Base-by-base conservation (phyloP, 352 stramenopile species). In the Pythium insidiosum region DNA sequence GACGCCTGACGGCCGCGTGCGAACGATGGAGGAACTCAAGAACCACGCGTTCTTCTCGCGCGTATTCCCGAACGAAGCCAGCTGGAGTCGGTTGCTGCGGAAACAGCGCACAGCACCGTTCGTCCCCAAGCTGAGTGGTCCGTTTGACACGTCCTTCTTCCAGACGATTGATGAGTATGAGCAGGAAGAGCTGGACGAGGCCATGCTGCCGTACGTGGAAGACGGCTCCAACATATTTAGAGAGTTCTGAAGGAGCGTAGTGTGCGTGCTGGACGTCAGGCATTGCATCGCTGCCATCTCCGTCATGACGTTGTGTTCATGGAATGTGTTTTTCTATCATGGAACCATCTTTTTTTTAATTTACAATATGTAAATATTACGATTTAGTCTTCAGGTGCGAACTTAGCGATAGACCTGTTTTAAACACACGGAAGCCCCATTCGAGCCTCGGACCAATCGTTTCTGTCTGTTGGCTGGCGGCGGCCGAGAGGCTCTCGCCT, bases 61-160 rank as follows among this genome's bases (percentile, higher is more conserved):
- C 15, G 28, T 47, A 1, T 84, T 83, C 19, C 53, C 63, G 4
- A 41, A 50, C 36, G 40, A 50, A 11, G 39, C 58, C 0, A 41
- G 58, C 30, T 89, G 77, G 77, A 35, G 75, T 16, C 25, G 30
- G 7, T 47, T 89, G 28, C 34, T 73, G 18, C 42, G 44, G 18
- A 70, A 68, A 38, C 51, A 84, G 47, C 58, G 37, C 4, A 22
- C 50, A 5, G 61, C 68, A n/a, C 77, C 77, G 15, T 89, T 89
- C 47, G 56, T 70, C 6, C 77, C 77, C 5, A 71, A 83, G 43
- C 66, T 88, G 16, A 59, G 45, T 22, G 73, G 75, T 2, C 61
- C 62, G 1, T 88, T 88, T 35, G 74, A 88, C 55, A 84, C 74
- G 33, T 81, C 69, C 15, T 82, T 82, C 43, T 84, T 88, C 53